Evolutionary conservation across 805 yeast genomes (phyloP), one percentile per base, ranked within the genome.

Genomic region (Nakazawaea peltata): DNA sequence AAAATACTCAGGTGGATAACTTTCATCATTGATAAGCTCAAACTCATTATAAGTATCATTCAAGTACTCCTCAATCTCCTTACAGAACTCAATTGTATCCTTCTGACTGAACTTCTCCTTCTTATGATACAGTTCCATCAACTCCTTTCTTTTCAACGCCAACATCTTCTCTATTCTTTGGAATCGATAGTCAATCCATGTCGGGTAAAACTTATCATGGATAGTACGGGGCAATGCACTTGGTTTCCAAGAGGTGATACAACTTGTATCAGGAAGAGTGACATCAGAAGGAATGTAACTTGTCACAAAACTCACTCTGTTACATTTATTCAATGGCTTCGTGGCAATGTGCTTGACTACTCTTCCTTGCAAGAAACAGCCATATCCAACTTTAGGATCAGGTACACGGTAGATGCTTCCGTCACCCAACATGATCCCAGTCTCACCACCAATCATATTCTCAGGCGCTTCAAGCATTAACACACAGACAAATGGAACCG

Each of bases 401-500:
- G 57, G 54, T 21, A 51, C 52, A 24, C 53, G 43, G 37, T 48
- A 41, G 13, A 47, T 44, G 15, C 38, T 40, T 13, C 50, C 54
- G 39, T 58, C 58, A 3, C 73, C 73, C 52, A 61, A 63, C 43
- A 66, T 54, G 34, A 68, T 52, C n/a, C 61, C 60, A 0, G 74
- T 68, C 40, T 67, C 71, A 6, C 74, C 74, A n/a, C 74, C 73
- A 42, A 67, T 58, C 59, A 69, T 69, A 9, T 56, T 55, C 8
- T 60, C 51, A 14, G 70, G 65, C 32, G 64, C 65, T 21, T 67
- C 66, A 24, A 66, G 46, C 73, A 68, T 67, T 33, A 68, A 58
- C 9, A 67, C 73, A 43, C 71, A 59, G 5, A 68, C 72, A 45
- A 67, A 61, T 1, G 72, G 63, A 28, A 61, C 62, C 19, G 69